Evolutionary conservation across 306 rosid species (phyloP).

Genomic region (Fragaria vesca): DNA sequence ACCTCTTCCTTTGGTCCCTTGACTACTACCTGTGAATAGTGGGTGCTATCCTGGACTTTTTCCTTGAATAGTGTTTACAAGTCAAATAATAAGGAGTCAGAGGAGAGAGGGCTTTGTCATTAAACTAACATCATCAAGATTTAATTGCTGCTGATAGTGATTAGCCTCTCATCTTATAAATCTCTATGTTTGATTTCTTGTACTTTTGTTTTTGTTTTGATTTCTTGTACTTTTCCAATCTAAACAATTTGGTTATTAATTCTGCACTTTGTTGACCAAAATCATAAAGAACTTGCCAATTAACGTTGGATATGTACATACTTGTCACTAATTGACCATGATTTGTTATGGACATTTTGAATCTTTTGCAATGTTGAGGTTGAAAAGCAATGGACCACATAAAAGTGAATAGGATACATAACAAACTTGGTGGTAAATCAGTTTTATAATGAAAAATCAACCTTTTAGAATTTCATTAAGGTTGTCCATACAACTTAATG

Average conservation of each 20-base stretch:
- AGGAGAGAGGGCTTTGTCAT: constrained; percentile 27
- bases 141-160: constrained; percentile 16
- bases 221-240: not conserved
- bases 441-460: not conserved
- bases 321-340: not conserved
- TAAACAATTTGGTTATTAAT: not conserved
- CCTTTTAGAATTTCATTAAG: not conserved
- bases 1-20: constrained; percentile 29
- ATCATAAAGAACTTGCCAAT: not conserved
- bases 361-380: not conserved
- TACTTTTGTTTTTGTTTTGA: not conserved
- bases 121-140: not conserved
- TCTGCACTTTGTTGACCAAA: not conserved
- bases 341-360: not conserved
- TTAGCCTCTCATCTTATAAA: not conserved
- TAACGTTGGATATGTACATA: no score
- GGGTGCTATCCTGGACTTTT: constrained; percentile 5
- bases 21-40: constrained; percentile 5
- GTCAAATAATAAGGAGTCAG: constrained; percentile 39
- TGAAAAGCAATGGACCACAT: not conserved
- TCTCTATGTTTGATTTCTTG: not conserved
- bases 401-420: not conserved
- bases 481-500: not conserved
- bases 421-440: not conserved
- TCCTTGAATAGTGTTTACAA: constrained; percentile 28